Evolutionary conservation across 441 rosid species (phyloP).

Genomic region (Corymbia citriodora): DNA sequence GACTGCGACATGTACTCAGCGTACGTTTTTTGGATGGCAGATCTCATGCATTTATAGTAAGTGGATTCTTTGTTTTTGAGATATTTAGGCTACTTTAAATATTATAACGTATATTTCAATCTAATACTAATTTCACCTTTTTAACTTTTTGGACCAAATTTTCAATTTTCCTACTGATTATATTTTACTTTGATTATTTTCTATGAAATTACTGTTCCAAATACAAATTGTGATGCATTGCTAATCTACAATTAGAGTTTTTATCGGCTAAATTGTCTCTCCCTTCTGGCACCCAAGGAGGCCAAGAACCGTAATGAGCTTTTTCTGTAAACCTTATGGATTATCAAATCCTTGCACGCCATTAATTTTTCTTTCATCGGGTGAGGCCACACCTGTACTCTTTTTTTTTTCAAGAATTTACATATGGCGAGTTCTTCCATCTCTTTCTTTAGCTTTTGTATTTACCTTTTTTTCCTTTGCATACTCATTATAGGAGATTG

Average conservation of each 20-base stretch:
- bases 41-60: neutral
- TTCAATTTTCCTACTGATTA: no score
- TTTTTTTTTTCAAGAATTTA: no score
- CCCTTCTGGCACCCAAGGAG: no score
- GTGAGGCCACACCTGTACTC: neutral
- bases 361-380: neutral
- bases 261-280: no score
- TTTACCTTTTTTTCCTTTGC: neutral
- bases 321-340: neutral
- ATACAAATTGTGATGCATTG: neutral
- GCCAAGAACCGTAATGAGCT: no score
- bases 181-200: neutral
- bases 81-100: neutral
- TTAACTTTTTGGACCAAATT: no score
- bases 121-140: neutral
- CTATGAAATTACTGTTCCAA: no score
- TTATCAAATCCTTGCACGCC: neutral
- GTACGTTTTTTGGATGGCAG: no score
- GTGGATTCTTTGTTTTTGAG: neutral
- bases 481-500: neutral
- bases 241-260: neutral
- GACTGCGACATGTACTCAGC: no score
- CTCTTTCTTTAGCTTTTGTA: neutral
- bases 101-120: accelerated
- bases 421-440: neutral